phyloP scores from a whole-genome alignment of 305 asterid species.

The Andrographis paniculata region DNA sequence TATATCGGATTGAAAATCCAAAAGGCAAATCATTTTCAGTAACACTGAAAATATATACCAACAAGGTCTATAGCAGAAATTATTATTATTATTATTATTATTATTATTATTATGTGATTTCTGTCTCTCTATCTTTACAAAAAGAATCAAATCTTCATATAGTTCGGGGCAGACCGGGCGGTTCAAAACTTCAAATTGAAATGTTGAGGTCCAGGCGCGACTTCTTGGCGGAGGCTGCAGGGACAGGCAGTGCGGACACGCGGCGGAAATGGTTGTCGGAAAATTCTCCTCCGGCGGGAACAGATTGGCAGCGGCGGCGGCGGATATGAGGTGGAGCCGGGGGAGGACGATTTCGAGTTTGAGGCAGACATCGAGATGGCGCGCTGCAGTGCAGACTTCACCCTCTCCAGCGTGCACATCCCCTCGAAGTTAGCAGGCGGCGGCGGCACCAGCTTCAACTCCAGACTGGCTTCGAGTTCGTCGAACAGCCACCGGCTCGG shows the following conservation, averaged over 20 bases:
- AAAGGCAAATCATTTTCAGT: too few species aligned
- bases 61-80: too few species aligned
- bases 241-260: slow-evolving; percentile 54
- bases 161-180: too few species aligned
- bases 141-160: neutral
- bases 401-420: slow-evolving; percentile 90
- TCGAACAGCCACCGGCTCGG: slow-evolving; percentile 36
- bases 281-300: neutral
- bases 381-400: slow-evolving; percentile 65
- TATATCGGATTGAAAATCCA: too few species aligned
- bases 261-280: neutral
- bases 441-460: slow-evolving; percentile 45
- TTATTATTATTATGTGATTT: too few species aligned
- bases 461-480: slow-evolving; percentile 49
- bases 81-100: too few species aligned
- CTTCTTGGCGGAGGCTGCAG: slow-evolving; percentile 29
- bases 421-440: slow-evolving; percentile 43
- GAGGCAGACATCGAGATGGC: slow-evolving; percentile 48
- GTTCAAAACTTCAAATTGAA: slow-evolving; percentile 53
- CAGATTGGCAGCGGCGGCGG: neutral
- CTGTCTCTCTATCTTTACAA: neutral
- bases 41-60: too few species aligned
- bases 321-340: neutral
- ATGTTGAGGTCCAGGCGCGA: slow-evolving; percentile 73
- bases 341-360: slow-evolving; percentile 36